These are phyloP conservation scores for Penicillium sp. DNA, from an alignment of 2,329 filamentous ascomycete species.

Conservation along the genomic window DNA sequence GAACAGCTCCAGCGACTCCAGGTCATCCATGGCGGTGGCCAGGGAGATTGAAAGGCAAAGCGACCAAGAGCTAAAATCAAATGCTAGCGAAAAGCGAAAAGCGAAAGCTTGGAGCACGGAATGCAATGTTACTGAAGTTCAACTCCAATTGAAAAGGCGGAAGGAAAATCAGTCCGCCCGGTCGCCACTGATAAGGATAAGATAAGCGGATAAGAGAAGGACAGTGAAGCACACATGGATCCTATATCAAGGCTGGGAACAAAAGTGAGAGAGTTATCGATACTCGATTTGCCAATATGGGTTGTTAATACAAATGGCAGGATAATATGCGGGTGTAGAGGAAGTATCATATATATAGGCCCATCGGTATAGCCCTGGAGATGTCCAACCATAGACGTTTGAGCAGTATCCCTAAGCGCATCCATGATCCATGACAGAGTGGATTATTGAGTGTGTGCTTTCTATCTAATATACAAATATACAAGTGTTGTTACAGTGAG, in stretches of 20 bases:
- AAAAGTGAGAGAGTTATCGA: too few relatives aligned
- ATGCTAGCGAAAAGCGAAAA: background rate
- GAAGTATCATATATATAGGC: too few relatives aligned
- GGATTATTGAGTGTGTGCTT: constrained; percentile 6
- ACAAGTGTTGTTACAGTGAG: background rate
- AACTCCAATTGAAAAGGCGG: constrained; percentile 20
- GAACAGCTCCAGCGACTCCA: constrained; percentile 85
- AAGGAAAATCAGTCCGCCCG: constrained; percentile 42
- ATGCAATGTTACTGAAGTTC: background rate
- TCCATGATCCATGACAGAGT: background rate
- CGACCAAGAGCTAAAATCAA: background rate
- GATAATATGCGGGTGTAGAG: too few relatives aligned
- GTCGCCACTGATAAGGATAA: constrained; percentile 35
- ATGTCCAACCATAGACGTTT: too few relatives aligned
- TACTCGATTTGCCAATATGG: too few relatives aligned
- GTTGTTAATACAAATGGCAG: too few relatives aligned
- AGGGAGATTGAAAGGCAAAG: background rate
- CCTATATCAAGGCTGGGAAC: too few relatives aligned
- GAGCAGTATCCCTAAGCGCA: too few relatives aligned
- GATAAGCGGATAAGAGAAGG: background rate
- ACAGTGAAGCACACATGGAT: background rate
- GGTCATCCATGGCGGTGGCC: constrained; percentile 70
- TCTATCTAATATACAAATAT: constrained; percentile 26
- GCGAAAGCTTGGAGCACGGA: background rate
- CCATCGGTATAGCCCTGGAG: too few relatives aligned